Conservation (phyloP, 2,329 filamentous ascomycete genomes). For the Aureobasidium melanogenum region DNA sequence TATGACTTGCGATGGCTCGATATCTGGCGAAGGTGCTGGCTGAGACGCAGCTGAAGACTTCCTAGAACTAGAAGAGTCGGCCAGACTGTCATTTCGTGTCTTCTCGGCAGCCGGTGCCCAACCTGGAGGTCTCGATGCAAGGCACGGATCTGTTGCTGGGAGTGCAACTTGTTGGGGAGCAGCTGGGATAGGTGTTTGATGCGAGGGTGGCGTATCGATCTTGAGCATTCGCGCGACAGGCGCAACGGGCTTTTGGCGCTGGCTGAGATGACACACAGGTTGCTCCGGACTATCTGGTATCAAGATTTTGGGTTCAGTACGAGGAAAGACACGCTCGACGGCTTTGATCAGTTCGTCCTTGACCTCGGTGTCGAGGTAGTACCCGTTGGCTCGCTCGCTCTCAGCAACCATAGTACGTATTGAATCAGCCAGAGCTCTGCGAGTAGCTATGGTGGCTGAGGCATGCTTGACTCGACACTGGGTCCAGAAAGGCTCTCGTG, state of each 20-base stretch:
- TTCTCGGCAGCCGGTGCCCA: background rate
- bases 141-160: background rate
- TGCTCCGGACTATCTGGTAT: background rate
- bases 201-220: background rate
- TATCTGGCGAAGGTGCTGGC: too few species aligned
- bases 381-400: background rate
- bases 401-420: background rate
- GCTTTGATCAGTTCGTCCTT: background rate
- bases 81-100: background rate
- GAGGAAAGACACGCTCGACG: background rate
- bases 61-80: background rate
- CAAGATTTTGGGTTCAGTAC: background rate
- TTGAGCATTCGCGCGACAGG: background rate
- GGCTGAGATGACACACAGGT: background rate
- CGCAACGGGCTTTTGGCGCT: background rate
- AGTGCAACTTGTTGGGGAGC: background rate
- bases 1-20: background rate
- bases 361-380: background rate
- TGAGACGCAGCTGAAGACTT: background rate
- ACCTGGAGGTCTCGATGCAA: background rate
- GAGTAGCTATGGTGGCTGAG: background rate
- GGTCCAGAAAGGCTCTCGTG: slow-evolving; percentile 1
- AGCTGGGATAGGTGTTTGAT: background rate
- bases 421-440: background rate
- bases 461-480: background rate